phyloP scores from a whole-genome alignment of 331 rosid species.

The Quercus lobata region DNA sequence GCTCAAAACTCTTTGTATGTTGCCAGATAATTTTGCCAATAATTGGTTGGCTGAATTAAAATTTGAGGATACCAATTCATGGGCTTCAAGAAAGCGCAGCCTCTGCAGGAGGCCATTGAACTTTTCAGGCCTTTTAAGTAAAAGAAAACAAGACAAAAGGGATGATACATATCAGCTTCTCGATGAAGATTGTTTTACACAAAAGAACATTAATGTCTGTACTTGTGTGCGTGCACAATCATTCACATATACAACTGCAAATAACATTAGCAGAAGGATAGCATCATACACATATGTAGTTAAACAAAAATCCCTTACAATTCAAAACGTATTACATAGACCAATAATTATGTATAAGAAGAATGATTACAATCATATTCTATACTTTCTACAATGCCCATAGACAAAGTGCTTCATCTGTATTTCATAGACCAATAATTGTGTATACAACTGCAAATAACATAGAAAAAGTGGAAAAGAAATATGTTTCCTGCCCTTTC shows the following conservation, averaged over 20 bases:
- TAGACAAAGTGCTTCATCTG: neutral
- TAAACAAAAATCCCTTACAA: neutral
- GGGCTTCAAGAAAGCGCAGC: slow-evolving; percentile 54
- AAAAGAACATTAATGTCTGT: slow-evolving; percentile 11
- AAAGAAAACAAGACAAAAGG: slow-evolving; percentile 9
- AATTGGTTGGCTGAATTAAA: slow-evolving; percentile 37
- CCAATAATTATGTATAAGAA: neutral
- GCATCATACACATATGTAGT: neutral
- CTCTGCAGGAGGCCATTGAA: slow-evolving; percentile 67
- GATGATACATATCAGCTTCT: slow-evolving; percentile 19
- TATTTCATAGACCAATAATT: neutral
- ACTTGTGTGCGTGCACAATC: neutral
- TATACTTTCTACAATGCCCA: too few relatives aligned
- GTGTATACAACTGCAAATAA: neutral
- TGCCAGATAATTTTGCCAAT: slow-evolving; percentile 45
- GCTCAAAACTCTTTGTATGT: slow-evolving; percentile 42
- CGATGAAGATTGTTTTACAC: slow-evolving; percentile 12
- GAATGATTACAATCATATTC: too few relatives aligned
- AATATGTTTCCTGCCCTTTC: neutral
- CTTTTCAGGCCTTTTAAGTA: slow-evolving; percentile 58
- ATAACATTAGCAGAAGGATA: neutral
- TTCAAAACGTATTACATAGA: neutral
- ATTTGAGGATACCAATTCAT: slow-evolving; percentile 41
- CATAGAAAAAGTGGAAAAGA: neutral
- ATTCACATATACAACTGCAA: neutral